These are phyloP conservation scores for Misopates orontium DNA, from an alignment of 257 asterid genomes.

Conservation along the genomic window DNA sequence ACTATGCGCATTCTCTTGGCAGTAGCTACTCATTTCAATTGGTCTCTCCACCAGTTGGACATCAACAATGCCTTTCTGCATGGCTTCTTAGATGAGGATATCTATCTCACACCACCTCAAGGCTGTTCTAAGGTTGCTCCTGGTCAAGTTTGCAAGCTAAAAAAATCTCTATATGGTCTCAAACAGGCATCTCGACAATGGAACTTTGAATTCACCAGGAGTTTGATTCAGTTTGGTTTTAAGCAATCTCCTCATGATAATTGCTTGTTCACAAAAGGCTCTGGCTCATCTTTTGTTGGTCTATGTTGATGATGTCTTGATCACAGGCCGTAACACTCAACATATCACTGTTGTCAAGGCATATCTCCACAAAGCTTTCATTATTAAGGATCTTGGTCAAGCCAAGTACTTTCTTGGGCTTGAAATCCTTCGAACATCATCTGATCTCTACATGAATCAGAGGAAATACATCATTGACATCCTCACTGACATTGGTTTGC, in stretches of 20 bases:
- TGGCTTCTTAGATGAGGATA: neutral
- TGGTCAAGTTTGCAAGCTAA: neutral
- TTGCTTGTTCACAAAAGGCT: neutral
- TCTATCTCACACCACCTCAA: neutral
- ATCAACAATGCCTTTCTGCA: conserved; percentile 10
- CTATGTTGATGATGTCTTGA: conserved; percentile 10
- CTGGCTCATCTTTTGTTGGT: neutral
- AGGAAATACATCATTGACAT: neutral
- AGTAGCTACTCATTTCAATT: neutral
- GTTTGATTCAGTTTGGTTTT: neutral
- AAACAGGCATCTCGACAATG: conserved; percentile 15
- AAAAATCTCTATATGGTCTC: neutral
- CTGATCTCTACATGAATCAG: neutral
- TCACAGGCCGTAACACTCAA: rapidly evolving
- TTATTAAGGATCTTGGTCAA: neutral
- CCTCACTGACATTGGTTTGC: neutral
- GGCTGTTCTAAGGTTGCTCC: neutral
- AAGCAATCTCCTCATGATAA: neutral
- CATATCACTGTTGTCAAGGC: neutral
- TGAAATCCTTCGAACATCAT: neutral
- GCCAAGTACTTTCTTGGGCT: conserved; percentile 1
- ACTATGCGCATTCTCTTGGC: neutral
- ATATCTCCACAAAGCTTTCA: neutral
- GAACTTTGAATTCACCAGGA: neutral
- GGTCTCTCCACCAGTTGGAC: neutral